phyloP scores from a whole-genome alignment of 2,329 filamentous ascomycete genomes.

The Coccinonectria pachysandricola region DNA sequence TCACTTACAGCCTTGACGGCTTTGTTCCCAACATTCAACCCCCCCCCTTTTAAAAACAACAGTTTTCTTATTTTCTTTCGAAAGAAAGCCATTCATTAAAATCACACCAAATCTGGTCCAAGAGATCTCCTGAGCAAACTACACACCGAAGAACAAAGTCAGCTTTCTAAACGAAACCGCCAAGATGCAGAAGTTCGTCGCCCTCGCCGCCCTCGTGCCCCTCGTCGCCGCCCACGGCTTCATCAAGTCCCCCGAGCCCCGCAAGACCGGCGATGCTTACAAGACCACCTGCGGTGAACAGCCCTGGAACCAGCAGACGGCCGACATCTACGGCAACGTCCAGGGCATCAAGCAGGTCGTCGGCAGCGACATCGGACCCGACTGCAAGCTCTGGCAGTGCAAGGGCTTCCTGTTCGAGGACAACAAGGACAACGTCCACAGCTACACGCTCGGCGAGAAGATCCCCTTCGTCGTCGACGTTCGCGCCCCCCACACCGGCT shows the following conservation, averaged over 20 bases:
- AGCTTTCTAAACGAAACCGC: no score
- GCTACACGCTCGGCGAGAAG: slow-evolving; percentile 31
- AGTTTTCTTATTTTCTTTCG: slow-evolving; percentile 5
- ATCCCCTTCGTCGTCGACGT: slow-evolving; percentile 31
- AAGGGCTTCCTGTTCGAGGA: slow-evolving; percentile 36
- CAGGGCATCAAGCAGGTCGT: slow-evolving; percentile 26
- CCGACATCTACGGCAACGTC: slow-evolving; percentile 29
- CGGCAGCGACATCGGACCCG: slow-evolving; percentile 12
- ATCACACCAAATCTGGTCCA: slow-evolving; percentile 16
- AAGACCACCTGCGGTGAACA: slow-evolving; percentile 32
- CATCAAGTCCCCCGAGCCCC: slow-evolving; percentile 31
- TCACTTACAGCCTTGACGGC: slow-evolving; percentile 22
- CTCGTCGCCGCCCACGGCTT: slow-evolving; percentile 33
- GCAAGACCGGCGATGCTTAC: slow-evolving; percentile 32
- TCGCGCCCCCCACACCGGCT: slow-evolving; percentile 35
- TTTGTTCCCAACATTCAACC: no score
- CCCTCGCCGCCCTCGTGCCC: slow-evolving; percentile 17
- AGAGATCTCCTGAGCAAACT: slow-evolving; percentile 9
- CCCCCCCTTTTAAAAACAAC: slow-evolving; percentile 1
- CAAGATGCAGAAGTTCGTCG: slow-evolving; percentile 16
- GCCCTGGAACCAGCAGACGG: slow-evolving; percentile 23
- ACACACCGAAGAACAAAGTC: not conserved
- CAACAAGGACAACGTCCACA: slow-evolving; percentile 32
- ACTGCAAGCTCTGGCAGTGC: slow-evolving; percentile 35
- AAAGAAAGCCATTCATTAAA: slow-evolving; percentile 10